Evolutionary conservation across 2,329 filamentous ascomycete genomes (phyloP).

Genomic region (Penicillium freii): DNA sequence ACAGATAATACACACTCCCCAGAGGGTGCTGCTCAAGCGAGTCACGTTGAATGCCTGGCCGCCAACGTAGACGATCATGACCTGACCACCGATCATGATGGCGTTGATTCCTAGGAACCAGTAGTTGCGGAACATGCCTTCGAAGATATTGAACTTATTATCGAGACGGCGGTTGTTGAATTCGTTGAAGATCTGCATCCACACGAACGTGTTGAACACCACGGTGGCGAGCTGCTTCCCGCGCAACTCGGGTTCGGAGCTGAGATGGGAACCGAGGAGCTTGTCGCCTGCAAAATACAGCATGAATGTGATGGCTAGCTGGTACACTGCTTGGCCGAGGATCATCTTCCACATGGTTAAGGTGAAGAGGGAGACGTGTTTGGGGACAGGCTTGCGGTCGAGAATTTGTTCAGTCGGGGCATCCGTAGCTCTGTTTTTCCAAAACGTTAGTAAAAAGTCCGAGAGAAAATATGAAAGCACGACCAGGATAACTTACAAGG

Average conservation of each 20-base stretch:
- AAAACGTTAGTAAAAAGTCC: constrained; percentile 5
- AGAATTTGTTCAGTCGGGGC: constrained; percentile 80
- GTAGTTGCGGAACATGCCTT: constrained; percentile 77
- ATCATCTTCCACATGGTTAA: constrained; percentile 99
- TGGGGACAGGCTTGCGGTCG: constrained; percentile 74
- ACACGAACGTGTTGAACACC: constrained; percentile 97
- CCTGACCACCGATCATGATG: constrained; percentile 84
- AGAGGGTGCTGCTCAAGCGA: constrained; percentile 69
- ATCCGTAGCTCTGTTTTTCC: constrained; percentile 63
- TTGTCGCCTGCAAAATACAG: constrained; percentile 71
- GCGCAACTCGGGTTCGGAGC: constrained; percentile 39
- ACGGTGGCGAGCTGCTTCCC: constrained; percentile 66
- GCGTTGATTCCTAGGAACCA: constrained; percentile 85
- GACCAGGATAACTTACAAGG: constrained; percentile 50
- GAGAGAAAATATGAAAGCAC: not conserved
- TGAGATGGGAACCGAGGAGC: constrained; percentile 60
- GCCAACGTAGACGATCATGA: constrained; percentile 86
- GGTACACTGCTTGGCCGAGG: constrained; percentile 84
- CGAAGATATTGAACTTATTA: constrained; percentile 94
- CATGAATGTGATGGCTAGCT: constrained; percentile 74
- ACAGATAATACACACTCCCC: constrained; percentile 82
- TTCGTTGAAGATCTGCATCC: constrained; percentile 99
- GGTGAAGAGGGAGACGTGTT: constrained; percentile 74
- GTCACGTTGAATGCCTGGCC: constrained; percentile 75
- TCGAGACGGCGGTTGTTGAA: constrained; percentile 95